Percentiles rank a stretch among this genome's conserved stretches.
phyloP scores from a whole-genome alignment of 768 basidiomycete species.

The Pleurotus djamor region DNA sequence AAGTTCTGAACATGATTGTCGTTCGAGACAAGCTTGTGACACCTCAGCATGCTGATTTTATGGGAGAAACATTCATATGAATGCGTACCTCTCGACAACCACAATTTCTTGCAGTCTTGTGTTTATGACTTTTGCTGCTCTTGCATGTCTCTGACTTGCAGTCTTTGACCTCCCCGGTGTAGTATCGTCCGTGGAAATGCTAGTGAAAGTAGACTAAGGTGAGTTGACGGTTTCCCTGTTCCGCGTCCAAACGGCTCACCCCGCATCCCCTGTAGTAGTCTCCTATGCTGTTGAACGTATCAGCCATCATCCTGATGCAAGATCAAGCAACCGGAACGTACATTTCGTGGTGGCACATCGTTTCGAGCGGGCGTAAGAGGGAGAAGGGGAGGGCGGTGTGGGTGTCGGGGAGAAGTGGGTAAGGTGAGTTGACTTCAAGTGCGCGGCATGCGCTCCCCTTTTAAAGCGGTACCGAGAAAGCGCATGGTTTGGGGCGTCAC shows the following conservation, averaged over 20 bases:
- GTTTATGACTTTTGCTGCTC: constrained; percentile 37
- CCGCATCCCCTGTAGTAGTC: constrained; percentile 51
- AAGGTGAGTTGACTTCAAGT: no score
- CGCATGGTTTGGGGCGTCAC: no score
- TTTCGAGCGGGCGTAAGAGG: no score
- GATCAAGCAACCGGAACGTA: constrained; percentile 2
- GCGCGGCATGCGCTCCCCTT: no score
- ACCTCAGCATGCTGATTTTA: neutral
- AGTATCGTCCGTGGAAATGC: constrained; percentile 51
- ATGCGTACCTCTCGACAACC: constrained; percentile 36
- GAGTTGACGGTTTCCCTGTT: neutral
- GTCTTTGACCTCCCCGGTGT: constrained; percentile 40
- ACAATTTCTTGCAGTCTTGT: constrained; percentile 40
- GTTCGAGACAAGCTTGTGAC: constrained; percentile 33
- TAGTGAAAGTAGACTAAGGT: constrained; percentile 14
- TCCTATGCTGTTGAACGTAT: constrained; percentile 29
- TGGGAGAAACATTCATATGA: neutral
- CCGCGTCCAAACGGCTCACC: constrained; percentile 23
- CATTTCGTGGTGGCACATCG: neutral
- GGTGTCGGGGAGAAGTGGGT: no score
- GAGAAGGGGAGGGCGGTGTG: no score
- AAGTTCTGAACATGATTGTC: constrained; percentile 44
- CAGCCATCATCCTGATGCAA: neutral
- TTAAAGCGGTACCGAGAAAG: no score
- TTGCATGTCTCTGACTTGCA: constrained; percentile 36